Percentiles rank a stretch among this genome's conserved stretches.
Conservation (phyloP, 176 grass and related monocot genomes). For the Urochloa ruziziensis region DNA sequence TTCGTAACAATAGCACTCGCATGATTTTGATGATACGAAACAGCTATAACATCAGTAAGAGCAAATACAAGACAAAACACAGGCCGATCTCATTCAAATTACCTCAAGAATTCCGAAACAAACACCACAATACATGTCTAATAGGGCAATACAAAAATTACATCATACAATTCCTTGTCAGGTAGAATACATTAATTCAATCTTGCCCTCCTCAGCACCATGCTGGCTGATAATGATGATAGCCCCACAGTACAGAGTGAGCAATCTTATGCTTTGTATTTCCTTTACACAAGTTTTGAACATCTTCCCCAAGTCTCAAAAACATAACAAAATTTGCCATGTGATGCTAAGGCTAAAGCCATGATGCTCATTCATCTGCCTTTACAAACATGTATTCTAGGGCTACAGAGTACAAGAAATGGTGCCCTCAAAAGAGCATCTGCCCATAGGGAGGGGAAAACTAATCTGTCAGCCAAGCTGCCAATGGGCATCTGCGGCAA, state of each 20-base stretch:
- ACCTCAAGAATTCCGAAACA: not conserved
- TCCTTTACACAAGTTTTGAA: not conserved
- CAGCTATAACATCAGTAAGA: not conserved
- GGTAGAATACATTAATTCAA: not conserved
- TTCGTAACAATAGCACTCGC: not conserved
- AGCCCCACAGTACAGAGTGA: not conserved
- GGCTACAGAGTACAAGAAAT: conserved; percentile 28
- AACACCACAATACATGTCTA: not conserved
- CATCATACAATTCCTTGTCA: not conserved
- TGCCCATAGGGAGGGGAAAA: not conserved
- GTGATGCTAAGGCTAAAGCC: not conserved
- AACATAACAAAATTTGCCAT: conserved; percentile 16
- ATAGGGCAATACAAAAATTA: not conserved
- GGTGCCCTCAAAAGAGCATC: conserved; percentile 38
- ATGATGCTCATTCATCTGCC: conserved; percentile 2
- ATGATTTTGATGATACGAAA: not conserved
- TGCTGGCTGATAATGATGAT: not conserved
- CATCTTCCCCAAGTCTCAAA: not conserved
- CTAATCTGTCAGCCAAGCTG: conserved; percentile 24
- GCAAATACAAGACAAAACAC: not conserved
- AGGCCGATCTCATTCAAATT: not conserved
- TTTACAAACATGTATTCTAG: conserved; percentile 5
- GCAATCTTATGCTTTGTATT: not conserved
- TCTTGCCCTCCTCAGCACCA: not conserved
- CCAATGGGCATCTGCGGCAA: conserved; percentile 15